phyloP scores from a whole-genome alignment of 208 protist species.

The Balamuthia mandrillaris region DNA sequence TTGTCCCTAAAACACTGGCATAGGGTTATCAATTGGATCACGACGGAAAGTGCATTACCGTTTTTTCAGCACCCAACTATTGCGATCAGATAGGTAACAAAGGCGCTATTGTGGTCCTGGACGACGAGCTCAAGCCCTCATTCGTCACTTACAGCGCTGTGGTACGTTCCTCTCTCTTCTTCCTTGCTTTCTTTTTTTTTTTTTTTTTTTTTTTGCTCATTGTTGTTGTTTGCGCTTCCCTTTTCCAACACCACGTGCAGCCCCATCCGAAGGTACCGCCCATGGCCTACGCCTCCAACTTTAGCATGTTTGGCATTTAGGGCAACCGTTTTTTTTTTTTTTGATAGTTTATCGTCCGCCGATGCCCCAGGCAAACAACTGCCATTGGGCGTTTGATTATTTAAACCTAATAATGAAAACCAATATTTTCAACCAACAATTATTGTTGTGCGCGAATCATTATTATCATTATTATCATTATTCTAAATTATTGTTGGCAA shows the following conservation, averaged over 20 bases:
- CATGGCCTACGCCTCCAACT: constrained; percentile 66
- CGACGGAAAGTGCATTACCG: constrained; percentile 86
- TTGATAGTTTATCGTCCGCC: too few species aligned
- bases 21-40: constrained; percentile 91
- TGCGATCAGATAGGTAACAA: constrained; percentile 89
- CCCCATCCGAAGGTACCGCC: constrained; percentile 64
- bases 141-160: constrained; percentile 62
- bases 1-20: not conserved
- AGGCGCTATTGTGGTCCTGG: constrained; percentile 73
- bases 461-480: too few species aligned
- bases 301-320: too few species aligned
- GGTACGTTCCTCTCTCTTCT: not conserved
- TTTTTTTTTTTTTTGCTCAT: not conserved
- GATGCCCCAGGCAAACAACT: too few species aligned
- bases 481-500: too few species aligned
- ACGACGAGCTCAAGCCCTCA: constrained; percentile 45
- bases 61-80: constrained; percentile 99
- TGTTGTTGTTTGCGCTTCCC: not conserved
- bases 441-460: too few species aligned
- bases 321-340: too few species aligned
- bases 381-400: too few species aligned
- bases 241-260: constrained; percentile 18
- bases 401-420: too few species aligned
- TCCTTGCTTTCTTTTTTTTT: not conserved
- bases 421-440: too few species aligned